Evolutionary conservation across 352 stramenopile genomes (phyloP).

Genomic region (Blastocystis sp.): DNA sequence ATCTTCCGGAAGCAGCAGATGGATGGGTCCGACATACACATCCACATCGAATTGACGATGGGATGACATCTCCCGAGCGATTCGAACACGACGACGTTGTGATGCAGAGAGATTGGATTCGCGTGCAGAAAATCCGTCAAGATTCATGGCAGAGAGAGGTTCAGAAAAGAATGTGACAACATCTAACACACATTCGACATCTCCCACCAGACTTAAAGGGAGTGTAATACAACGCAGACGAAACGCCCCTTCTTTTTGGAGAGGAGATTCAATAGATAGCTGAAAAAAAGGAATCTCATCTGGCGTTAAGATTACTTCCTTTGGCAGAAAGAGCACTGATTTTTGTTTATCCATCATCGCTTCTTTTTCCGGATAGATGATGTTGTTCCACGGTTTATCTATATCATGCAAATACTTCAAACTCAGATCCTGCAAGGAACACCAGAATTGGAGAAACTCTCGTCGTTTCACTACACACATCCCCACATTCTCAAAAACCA

Average conservation of each 20-base stretch:
- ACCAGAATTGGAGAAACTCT: neutral
- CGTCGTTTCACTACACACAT: neutral
- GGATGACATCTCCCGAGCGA: neutral
- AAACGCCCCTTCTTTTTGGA: neutral
- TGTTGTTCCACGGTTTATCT: neutral
- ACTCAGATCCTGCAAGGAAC: neutral
- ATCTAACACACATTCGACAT: neutral
- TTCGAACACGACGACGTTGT: neutral
- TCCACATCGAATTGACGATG: neutral
- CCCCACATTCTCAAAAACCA: neutral
- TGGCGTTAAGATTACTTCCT: neutral
- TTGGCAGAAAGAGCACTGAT: neutral
- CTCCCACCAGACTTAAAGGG: neutral
- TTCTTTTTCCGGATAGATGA: conserved; percentile 21
- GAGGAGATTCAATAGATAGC: neutral
- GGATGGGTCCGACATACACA: neutral
- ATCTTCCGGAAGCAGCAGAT: conserved; percentile 33
- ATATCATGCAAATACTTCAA: neutral
- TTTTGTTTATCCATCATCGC: neutral
- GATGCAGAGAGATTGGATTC: neutral
- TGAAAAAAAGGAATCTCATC: conserved; percentile 14
- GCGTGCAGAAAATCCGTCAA: neutral
- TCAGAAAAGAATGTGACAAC: neutral
- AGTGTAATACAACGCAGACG: neutral
- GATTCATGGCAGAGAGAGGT: neutral